Conservation (phyloP, 1,139 yeast species). For the Candida frijolesensis region DNA sequence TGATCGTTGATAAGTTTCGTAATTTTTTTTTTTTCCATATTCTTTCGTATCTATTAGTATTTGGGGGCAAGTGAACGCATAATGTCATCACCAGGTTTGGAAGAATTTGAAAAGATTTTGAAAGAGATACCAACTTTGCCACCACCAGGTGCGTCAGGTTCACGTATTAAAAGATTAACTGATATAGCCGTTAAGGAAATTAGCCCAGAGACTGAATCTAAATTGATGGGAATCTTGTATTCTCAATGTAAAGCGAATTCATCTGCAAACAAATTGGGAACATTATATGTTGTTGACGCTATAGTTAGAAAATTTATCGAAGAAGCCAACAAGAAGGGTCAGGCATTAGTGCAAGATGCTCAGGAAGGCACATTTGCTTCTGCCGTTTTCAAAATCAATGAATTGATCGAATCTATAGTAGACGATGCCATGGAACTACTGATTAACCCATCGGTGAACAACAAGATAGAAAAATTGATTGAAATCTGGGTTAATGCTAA, state of each 20-base stretch:
- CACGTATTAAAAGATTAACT: slow-evolving; percentile 86
- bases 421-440: slow-evolving; percentile 61
- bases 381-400: slow-evolving; percentile 65
- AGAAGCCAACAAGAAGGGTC: slow-evolving; percentile 61
- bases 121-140: slow-evolving; percentile 75
- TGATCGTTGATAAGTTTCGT: neutral
- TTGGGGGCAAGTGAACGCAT: neutral
- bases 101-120: slow-evolving; percentile 70
- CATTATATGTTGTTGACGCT: slow-evolving; percentile 89
- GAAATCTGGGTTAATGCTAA: slow-evolving; percentile 92
- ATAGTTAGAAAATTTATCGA: slow-evolving; percentile 85
- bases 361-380: slow-evolving; percentile 76
- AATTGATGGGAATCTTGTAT: slow-evolving; percentile 59
- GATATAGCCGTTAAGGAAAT: slow-evolving; percentile 74
- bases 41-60: neutral
- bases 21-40: neutral
- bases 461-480: slow-evolving; percentile 77
- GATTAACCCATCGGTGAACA: slow-evolving; percentile 54
- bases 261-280: slow-evolving; percentile 83
- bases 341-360: slow-evolving; percentile 47
- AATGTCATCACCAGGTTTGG: slow-evolving; percentile 28
- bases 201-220: slow-evolving; percentile 48
- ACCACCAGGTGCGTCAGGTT: slow-evolving; percentile 94
- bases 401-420: slow-evolving; percentile 57
- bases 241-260: slow-evolving; percentile 77